Base-by-base conservation (phyloP, 163 green algal genomes). In the Scenedesmus sp. region DNA sequence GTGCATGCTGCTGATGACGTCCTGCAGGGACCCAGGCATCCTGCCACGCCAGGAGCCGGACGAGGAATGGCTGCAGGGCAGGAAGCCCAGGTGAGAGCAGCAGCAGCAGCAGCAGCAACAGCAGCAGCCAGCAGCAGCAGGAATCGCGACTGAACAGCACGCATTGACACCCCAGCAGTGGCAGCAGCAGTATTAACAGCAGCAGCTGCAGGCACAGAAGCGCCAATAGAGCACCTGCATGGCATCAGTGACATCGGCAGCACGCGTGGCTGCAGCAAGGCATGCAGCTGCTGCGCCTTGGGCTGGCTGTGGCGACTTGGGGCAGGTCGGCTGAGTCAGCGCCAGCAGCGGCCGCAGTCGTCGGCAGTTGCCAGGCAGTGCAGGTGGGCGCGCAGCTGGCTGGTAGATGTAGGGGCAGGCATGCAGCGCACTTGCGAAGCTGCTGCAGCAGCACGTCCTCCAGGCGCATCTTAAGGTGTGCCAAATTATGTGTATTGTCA, bases 11-110 rank as follows among this genome's bases (percentile, higher is more conserved):
- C 93, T 95, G 91, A 87, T 94, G 78, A 99, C 98, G 7, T 96
- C 96, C 1, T 96, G 96, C 90, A 94, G 94, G 9, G 98, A 99
- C 89, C 98, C 98, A 0, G 98, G 98, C 16, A 98, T 99, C 84
- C 95, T 99, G 56, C 98, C 97, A 0, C 93, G 98, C 7, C 96
- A 96, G 80, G 94, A 97, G 59, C 94, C 95, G 0, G 97, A 98
- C 49, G 92, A 97, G 44, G 97, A 98, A 84, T 96, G 96, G 90
- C 92, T 95, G 13, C 51, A 37, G 13, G 92, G 92, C 10, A 65
- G 92, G 16, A 97, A 96, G 83, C 93, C 94, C 1, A 96, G 93
- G 85, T 90, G 51, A 44, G 68, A 26, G 16, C 33, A 51, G 26
- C 44, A 35, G 97, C 42, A 37, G 20, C 37, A 4, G 10, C 42